These are phyloP conservation scores for Singerocomus inundabilis DNA, from an alignment of 1,284 basidiomycete genomes.

Conservation along the genomic window DNA sequence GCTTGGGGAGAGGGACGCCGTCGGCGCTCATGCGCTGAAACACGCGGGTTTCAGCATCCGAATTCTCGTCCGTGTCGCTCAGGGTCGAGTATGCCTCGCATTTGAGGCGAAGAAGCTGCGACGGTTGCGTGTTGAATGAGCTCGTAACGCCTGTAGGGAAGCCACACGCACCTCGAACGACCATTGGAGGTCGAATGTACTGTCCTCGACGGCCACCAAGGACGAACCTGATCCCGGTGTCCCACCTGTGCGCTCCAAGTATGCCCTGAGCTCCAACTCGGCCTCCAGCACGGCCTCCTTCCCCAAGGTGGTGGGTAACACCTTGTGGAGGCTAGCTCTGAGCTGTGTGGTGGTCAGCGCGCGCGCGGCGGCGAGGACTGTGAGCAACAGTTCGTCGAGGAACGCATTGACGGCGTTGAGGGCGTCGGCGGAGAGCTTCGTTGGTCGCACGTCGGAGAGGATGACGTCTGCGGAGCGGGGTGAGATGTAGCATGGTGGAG, in stretches of 20 bases:
- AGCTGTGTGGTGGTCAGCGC: slow-evolving; percentile 77
- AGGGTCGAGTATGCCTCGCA: slow-evolving; percentile 83
- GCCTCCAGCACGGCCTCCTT: slow-evolving; percentile 91
- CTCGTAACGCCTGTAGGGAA: slow-evolving; percentile 3
- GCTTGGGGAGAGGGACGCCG: slow-evolving; percentile 48
- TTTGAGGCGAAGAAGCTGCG: slow-evolving; percentile 72
- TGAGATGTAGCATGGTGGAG: slow-evolving; percentile 73
- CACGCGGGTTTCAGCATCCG: slow-evolving; percentile 57
- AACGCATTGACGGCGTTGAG: slow-evolving; percentile 79
- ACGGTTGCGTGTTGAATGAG: slow-evolving; percentile 6
- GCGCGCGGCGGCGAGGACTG: slow-evolving; percentile 65
- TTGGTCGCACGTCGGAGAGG: slow-evolving; percentile 88
- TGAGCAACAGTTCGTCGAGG: slow-evolving; percentile 85
- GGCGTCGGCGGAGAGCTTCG: slow-evolving; percentile 73
- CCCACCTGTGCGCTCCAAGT: slow-evolving; percentile 68
- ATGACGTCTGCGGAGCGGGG: slow-evolving; percentile 82
- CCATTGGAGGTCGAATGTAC: slow-evolving; percentile 66
- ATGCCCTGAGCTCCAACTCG: slow-evolving; percentile 84
- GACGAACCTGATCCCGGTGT: slow-evolving; percentile 37
- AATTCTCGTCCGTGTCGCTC: slow-evolving; percentile 78
- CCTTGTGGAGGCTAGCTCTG: slow-evolving; percentile 67
- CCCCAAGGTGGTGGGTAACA: slow-evolving; percentile 76
- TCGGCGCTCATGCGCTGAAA: slow-evolving; percentile 53
- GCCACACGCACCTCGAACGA: slow-evolving; percentile 64
- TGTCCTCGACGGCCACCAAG: slow-evolving; percentile 43